phyloP scores from a whole-genome alignment of 495 filamentous ascomycete genomes.

The Pyrenula aspistea region DNA sequence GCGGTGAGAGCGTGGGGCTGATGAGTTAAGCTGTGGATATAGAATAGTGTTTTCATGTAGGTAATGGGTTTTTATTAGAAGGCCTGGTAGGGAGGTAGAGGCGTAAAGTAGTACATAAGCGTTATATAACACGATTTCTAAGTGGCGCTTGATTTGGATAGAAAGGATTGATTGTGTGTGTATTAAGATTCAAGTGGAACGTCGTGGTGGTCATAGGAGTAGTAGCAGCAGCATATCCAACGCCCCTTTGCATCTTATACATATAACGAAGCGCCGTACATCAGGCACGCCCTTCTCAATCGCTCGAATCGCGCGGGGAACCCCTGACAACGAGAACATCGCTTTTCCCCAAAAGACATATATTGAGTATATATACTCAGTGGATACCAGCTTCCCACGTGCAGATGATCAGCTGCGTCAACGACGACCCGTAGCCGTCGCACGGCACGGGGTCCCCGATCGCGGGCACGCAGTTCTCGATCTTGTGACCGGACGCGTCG shows the following conservation, averaged over 20 bases:
- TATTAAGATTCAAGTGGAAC: not conserved
- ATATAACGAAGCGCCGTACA: not conserved
- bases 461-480: conserved; percentile 35
- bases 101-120: not conserved
- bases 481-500: conserved; percentile 50
- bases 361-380: not conserved
- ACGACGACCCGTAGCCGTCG: not conserved
- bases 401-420: not conserved
- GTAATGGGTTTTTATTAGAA: not conserved
- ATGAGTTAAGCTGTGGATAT: not conserved
- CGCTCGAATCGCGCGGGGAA: not conserved
- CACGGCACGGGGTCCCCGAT: conserved; percentile 14
- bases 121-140: not conserved
- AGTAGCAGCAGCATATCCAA: not conserved
- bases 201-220: not conserved
- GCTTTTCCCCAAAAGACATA: not conserved
- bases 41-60: not conserved
- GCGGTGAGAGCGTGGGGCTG: not conserved
- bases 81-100: not conserved
- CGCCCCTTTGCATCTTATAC: not conserved
- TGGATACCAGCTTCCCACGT: conserved; percentile 1
- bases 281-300: not conserved
- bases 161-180: not conserved
- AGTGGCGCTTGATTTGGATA: not conserved
- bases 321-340: not conserved